Percentiles rank a stretch among this genome's conserved stretches.
These are phyloP conservation scores for Neurospora sp. DNA, from an alignment of 495 filamentous ascomycete species.

Conservation along the genomic window DNA sequence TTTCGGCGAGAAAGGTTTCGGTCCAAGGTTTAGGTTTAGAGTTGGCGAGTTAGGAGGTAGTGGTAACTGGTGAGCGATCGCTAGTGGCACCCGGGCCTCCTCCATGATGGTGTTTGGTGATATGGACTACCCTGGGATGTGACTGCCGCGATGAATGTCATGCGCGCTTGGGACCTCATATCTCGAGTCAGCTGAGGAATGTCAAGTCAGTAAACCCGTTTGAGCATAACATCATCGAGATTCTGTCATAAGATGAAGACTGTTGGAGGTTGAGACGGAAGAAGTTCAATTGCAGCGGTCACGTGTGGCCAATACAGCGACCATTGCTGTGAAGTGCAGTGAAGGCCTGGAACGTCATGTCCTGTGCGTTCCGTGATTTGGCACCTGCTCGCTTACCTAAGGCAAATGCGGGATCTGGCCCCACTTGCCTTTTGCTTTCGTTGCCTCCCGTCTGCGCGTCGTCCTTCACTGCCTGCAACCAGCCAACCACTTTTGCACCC, in stretches of 20 bases:
- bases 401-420: not conserved
- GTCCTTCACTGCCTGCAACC: not conserved
- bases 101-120: not conserved
- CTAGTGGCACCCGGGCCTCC: not conserved
- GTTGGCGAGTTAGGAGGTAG: not conserved
- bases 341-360: not conserved
- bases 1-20: not conserved
- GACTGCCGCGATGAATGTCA: not conserved
- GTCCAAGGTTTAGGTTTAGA: not conserved
- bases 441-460: slow-evolving; percentile 10
- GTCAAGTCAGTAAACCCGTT: not conserved
- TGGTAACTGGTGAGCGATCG: not conserved
- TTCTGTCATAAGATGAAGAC: not conserved
- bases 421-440: not conserved
- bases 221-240: not conserved
- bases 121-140: not conserved
- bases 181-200: not conserved
- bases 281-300: not conserved
- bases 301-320: not conserved
- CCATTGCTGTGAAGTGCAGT: not conserved
- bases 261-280: not conserved
- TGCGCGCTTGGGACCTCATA: not conserved
- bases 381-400: not conserved
- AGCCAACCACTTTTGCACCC: not conserved
- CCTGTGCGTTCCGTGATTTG: not conserved